Evolutionary conservation across 2,329 filamentous ascomycete genomes (phyloP), one percentile per base, ranked within the genome.

Genomic region (Colletotrichum sp.): DNA sequence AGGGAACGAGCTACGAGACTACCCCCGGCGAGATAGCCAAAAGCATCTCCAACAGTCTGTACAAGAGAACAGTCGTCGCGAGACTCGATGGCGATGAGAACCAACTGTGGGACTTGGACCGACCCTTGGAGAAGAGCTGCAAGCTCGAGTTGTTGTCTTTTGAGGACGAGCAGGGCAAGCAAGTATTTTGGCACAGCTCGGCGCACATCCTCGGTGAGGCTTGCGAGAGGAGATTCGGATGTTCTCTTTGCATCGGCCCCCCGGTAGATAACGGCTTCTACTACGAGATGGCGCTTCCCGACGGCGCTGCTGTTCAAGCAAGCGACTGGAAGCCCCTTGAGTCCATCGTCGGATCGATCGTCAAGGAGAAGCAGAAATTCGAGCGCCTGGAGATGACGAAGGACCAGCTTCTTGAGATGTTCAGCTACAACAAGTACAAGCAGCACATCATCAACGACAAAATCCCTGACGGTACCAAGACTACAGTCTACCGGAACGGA

Each of bases 161-260:
- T 81, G 93, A 95, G 67, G n/a, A 90, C 79, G 87, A 89, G 65
- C 82, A 95, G 86, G 96, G 95, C 81, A 96, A 97, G 88, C 95
- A 95, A 84, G 96, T 99, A 72, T 99, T 98, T 88, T 99, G 96
- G 96, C 97, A 99, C 86, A 96, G 94, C 81, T 97, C 97, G n/a
- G 75, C 75, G 26, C 97, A 99, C 85, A 94, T 98, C 79, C 92
- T 99, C n/a, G 97, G 97, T 80, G 97, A 99, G 86, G 96, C 96
- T 76, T 95, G 94, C 66, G 97, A 99, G 87, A 92, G 94, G 82
- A 92, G 96, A 81, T 99, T 96, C 83, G 95, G 96, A 76, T 98
- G 96, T 87, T 94, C 95, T 81, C 91, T 98, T 62, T 98, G 96
- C 85, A 98, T 98, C 83, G 97, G 97, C 28, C 97, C 97, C 39